Evolutionary conservation across 2,329 filamentous ascomycete species (phyloP), one percentile per base, ranked within the genome.

Genomic region (Neurospora crassa): DNA sequence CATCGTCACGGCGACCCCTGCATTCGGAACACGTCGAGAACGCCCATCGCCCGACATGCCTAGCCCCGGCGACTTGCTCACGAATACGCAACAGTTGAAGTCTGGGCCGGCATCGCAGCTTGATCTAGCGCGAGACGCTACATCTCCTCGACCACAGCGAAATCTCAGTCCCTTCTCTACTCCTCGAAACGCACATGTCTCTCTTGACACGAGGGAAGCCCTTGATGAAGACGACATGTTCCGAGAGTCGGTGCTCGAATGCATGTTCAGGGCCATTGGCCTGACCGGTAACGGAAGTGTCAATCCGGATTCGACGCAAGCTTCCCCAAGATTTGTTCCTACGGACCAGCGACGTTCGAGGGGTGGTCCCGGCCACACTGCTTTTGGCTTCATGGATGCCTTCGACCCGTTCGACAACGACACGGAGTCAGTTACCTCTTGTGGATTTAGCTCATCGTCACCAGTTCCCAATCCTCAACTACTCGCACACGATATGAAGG

Each of bases 181-280:
- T 2, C 85, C 85, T 72, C 82, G 83, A 69, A 82, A 83, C 43
- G 81, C 81, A 67, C 84, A 85, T 67, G 82, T 85, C 42, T 82
- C 83, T 6, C 81, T 88, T 40, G 91, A 93, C 76, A 88, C 91
- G 5, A 90, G 94, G 74, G 94, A 97, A 71, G 91, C 92, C 0
- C 83, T 94, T 8, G 93, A 97, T 74, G 96, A 98, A 78, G 95
- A 97, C 76, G 89, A 91, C 67, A 81, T 97, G 7, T 98, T 99
- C 80, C 87, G 96, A 53, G 90, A 93, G 72, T 96, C 94, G 0
- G 93, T 99, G 18, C 83, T 98, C 29, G 93, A 97, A 75, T 98
- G 96, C 78, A 97, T 99, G 83, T 95, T 97, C 81, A 97, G 95
- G 78, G 92, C 94, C 0, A 91, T 99, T 72, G 96, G 96, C 0